Base-by-base conservation (phyloP, 202 grass and related monocot genomes). In the Eragrostis tef region DNA sequence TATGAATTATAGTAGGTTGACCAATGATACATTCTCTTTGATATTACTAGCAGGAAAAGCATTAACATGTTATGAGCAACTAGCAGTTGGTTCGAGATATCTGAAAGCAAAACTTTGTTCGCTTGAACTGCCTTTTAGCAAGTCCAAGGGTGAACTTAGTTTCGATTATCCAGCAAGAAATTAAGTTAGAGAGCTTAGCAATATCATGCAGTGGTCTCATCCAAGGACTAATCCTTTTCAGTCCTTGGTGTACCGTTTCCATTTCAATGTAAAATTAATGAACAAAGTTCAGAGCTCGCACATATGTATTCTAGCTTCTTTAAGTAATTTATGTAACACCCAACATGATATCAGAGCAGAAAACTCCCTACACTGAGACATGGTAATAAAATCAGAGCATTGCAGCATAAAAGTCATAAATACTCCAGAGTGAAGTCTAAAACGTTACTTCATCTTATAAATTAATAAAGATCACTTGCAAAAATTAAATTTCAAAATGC, bases 401-500 rank as follows among this genome's bases (percentile, higher is more conserved):
- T 39, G 1, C n/a, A n/a, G n/a, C n/a, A n/a, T n/a, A n/a, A n/a
- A n/a, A n/a, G n/a, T n/a, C n/a, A n/a, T n/a, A n/a, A n/a, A n/a
- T n/a, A 78, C 46, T 79, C 67, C 45, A 72, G 1, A 51, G 50
- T 54, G 29, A 71, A 39, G 34, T 39, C 2, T 39, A 39, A 39
- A 39, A 39, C 4, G 34, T 39, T 39, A 39, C 34, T 39, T 39
- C 34, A 39, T 39, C 34, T 39, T 39, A 39, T 5, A 39, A 39
- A 3, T 39, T 39, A 2, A 67, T 51, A 36, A 27, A 56, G 42
- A 64, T 19, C 10, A 53, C 21, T 31, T 36, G 45, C 53, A 2
- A 48, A 51, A 87, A 70, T 59, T 71, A 63, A 75, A 63, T 54
- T n/a, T 64, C 5, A 29, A 56, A 73, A 53, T 68, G 22, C 8